phyloP scores from a whole-genome alignment of 768 basidiomycete species.

The Tylopilus rubrobrunneus region DNA sequence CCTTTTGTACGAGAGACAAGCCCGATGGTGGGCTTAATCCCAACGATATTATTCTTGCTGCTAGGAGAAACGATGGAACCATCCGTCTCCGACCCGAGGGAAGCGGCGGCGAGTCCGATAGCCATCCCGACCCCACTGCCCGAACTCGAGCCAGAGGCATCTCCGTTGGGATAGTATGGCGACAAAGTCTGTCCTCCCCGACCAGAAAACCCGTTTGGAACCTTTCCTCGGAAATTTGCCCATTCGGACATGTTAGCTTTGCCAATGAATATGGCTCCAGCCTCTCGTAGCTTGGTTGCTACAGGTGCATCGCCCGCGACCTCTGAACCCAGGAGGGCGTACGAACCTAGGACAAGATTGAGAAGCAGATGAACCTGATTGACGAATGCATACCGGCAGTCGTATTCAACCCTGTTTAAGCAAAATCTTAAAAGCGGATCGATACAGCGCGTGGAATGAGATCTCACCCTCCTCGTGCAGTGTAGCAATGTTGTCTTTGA shows the following conservation, averaged over 20 bases:
- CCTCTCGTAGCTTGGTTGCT: constrained; percentile 26
- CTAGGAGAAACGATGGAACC: constrained; percentile 47
- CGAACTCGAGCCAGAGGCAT: constrained; percentile 41
- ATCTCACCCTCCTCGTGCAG: constrained; percentile 28
- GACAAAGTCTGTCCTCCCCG: constrained; percentile 31
- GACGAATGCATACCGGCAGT: constrained; percentile 30
- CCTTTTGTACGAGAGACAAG: constrained; percentile 37
- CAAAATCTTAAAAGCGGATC: not conserved
- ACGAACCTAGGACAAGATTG: constrained; percentile 26
- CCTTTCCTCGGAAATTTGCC: constrained; percentile 38
- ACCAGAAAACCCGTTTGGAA: constrained; percentile 41
- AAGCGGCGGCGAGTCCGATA: constrained; percentile 40
- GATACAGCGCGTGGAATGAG: not conserved
- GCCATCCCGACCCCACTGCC: constrained; percentile 41
- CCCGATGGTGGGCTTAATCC: constrained; percentile 40
- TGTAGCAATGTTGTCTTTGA: constrained; percentile 47
- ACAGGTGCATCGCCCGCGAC: constrained; percentile 33
- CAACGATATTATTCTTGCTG: constrained; percentile 40
- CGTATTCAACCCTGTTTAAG: constrained; percentile 34
- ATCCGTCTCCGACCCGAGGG: constrained; percentile 46
- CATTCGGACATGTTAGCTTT: constrained; percentile 45
- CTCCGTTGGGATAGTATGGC: constrained; percentile 39
- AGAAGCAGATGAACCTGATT: not conserved
- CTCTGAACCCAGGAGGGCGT: constrained; percentile 34
- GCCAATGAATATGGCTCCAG: constrained; percentile 31